Evolutionary conservation across 176 grass and related monocot species (phyloP).

Genomic region (Elymus sibiricus): DNA sequence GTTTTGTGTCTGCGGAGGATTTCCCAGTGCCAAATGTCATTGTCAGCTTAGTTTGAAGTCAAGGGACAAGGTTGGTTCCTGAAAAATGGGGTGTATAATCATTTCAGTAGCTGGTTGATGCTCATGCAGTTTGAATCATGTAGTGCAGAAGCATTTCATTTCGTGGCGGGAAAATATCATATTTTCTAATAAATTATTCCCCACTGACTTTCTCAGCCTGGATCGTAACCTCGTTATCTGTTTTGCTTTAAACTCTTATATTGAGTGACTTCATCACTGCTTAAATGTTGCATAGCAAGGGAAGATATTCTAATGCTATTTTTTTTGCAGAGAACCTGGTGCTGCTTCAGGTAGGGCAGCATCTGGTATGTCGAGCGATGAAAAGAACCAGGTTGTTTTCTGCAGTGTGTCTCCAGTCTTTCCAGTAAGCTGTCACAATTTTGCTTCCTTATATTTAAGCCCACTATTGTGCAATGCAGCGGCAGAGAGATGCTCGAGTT

Average conservation of each 20-base stretch:
- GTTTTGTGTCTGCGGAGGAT: not conserved
- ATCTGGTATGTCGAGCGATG: slow-evolving; percentile 94
- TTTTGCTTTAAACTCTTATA: not conserved
- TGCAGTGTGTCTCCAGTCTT: not conserved
- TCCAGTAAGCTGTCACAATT: not conserved
- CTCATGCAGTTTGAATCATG: not conserved
- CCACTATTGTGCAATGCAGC: slow-evolving; percentile 40
- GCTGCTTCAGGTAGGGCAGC: slow-evolving; percentile 84
- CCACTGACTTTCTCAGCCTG: not conserved
- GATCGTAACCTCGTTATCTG: not conserved
- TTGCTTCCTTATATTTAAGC: slow-evolving; percentile 7
- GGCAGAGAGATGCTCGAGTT: slow-evolving; percentile 74
- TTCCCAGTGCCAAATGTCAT: not conserved
- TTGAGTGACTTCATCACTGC: not conserved
- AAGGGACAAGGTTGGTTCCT: not conserved
- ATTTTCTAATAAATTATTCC: not conserved
- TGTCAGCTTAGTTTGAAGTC: slow-evolving; percentile 6
- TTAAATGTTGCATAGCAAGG: not conserved
- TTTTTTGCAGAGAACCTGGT: slow-evolving; percentile 73
- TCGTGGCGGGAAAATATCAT: not conserved
- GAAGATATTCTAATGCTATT: slow-evolving; percentile 28
- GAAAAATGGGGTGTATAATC: not conserved
- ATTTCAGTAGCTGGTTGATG: not conserved
- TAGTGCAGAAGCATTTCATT: not conserved
- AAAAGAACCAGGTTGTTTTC: slow-evolving; percentile 86